Base-by-base conservation (phyloP, 2,329 filamentous ascomycete genomes). In the Calonectria hawksworthii region DNA sequence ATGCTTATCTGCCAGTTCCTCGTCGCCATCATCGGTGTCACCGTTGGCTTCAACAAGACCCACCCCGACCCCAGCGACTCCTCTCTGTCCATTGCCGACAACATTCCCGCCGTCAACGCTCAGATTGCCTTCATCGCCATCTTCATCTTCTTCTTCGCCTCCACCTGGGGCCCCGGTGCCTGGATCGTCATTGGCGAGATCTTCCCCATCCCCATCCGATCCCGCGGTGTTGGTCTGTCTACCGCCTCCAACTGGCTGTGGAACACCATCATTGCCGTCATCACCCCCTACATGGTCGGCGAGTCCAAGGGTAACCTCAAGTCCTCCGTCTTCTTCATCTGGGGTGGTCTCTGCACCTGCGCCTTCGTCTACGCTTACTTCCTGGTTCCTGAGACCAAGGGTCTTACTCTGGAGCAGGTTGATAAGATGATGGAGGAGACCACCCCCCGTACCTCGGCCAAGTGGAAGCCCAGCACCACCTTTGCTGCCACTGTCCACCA, bases 1-100 rank as follows among this genome's bases (percentile, higher is more conserved):
- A 98, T 98, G 96, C 88, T 96, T 38, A 84, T 96, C 82, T 96
- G 94, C 88, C 94, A 98, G 86, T 97, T 97, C 90, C 88, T 98
- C 83, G 94, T 97, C 72, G 96, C 92, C 82, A 95, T 97, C 81
- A 85, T 94, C 51, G 93, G 93, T 85, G 90, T 93, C 70, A 91
- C 90, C 3, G 86, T 90, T 68, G 92, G 91, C 54, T 87, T 89
- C 83, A 87, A 89, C 84, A 81, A 88, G 75, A 86, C 88, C 32
- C 85, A 89, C 81, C 78, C 83, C 1, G 86, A 91, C 68, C 90
- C 85, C 74, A 83, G 80, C 28, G 82, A 89, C 63, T 81, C 86
- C 0, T 78, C 78, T 36, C 80, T 78, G 26, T 83, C 82, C 26
- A 85, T 88, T 10, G 88, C 88, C 81, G 68, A 90, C 86, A 91